These are phyloP conservation scores for Solanum peruvianum DNA, from an alignment of 257 asterid genomes.

Conservation along the genomic window DNA sequence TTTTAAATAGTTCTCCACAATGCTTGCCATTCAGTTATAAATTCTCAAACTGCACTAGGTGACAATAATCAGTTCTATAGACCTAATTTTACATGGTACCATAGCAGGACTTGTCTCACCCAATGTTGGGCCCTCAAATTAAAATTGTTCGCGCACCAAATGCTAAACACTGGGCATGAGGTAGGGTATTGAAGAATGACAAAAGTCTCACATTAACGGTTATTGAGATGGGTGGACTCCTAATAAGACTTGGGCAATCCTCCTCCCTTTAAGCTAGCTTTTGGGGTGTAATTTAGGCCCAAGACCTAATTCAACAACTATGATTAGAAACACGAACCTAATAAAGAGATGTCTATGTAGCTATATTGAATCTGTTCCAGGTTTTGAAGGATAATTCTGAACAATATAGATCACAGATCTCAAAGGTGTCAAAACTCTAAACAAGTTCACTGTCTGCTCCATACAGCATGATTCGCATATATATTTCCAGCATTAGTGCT, in stretches of 20 bases:
- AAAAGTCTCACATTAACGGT: neutral
- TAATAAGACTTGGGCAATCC: neutral
- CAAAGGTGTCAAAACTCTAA: neutral
- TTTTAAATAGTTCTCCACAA: neutral
- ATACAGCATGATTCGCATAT: constrained; percentile 11
- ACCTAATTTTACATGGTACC: neutral
- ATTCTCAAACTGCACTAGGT: neutral
- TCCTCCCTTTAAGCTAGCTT: neutral
- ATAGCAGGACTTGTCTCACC: neutral
- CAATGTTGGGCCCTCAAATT: neutral
- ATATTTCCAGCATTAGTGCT: constrained; percentile 1
- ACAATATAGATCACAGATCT: neutral
- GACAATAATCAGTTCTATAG: neutral
- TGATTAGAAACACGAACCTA: neutral
- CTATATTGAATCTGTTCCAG: neutral
- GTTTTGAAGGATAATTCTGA: neutral
- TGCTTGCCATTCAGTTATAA: neutral
- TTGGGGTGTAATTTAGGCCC: neutral
- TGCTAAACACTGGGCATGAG: neutral
- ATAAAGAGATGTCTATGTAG: neutral
- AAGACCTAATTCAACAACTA: neutral
- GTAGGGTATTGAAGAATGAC: neutral
- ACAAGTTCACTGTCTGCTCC: neutral
- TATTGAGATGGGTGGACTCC: neutral
- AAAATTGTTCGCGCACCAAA: neutral